Evolutionary conservation across 2,329 filamentous ascomycete genomes (phyloP).

Genomic region (Colletotrichum tropicale): DNA sequence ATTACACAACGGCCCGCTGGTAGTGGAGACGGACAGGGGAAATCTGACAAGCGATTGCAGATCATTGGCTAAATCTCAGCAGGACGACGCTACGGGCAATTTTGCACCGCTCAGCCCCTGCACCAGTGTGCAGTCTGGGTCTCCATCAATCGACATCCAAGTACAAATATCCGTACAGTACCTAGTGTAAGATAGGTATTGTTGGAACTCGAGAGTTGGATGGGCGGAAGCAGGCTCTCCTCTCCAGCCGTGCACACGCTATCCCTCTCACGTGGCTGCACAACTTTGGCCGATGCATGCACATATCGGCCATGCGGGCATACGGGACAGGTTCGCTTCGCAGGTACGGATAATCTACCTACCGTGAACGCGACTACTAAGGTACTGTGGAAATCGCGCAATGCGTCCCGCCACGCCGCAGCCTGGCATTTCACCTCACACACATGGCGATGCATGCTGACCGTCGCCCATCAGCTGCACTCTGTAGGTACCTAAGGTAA

Average conservation of each 20-base stretch:
- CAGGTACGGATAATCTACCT: not conserved
- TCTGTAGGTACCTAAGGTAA: not conserved
- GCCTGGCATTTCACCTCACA: not conserved
- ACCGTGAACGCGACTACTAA: not conserved
- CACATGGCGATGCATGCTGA: no score
- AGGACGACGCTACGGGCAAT: constrained; percentile 10
- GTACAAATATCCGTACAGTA: not conserved
- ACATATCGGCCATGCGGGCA: constrained; percentile 6
- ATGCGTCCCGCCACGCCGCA: not conserved
- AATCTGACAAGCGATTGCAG: not conserved
- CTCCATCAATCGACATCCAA: not conserved
- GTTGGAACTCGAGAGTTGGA: not conserved
- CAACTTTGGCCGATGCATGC: not conserved
- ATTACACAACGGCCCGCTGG: no score
- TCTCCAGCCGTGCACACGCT: no score
- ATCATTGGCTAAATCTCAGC: not conserved
- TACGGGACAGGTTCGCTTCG: no score
- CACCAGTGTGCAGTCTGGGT: not conserved
- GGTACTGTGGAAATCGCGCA: constrained; percentile 1
- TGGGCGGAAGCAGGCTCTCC: not conserved
- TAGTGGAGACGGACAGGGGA: not conserved
- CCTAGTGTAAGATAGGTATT: not conserved
- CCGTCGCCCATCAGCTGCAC: not conserved
- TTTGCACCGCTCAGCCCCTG: not conserved
- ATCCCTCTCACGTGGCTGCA: not conserved